Evolutionary conservation across 768 basidiomycete species (phyloP).

Genomic region (Leccinum broughii): DNA sequence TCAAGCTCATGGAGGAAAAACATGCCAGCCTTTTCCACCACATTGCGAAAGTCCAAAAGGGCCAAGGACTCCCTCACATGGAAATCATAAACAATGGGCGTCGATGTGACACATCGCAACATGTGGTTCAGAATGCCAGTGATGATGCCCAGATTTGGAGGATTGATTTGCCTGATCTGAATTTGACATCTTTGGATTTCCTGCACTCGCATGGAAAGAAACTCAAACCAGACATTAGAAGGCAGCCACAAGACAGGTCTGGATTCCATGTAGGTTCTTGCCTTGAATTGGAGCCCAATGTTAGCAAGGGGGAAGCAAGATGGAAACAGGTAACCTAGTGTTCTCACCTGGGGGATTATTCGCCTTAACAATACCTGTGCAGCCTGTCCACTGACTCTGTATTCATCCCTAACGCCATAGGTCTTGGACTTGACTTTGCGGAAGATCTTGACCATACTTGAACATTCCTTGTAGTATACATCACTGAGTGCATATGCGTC

Average conservation of each 20-base stretch:
- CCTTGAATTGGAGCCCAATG: neutral
- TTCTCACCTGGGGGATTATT: slow-evolving; percentile 1
- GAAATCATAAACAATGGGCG: neutral
- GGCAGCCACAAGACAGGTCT: slow-evolving; percentile 8
- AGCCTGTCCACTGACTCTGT: slow-evolving; percentile 9
- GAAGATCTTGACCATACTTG: neutral
- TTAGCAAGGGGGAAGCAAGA: too few species aligned
- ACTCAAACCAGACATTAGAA: slow-evolving; percentile 4
- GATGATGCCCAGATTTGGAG: slow-evolving; percentile 9
- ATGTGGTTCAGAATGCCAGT: slow-evolving; percentile 5
- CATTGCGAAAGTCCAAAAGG: neutral
- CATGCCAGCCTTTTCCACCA: neutral
- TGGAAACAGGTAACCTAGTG: too few species aligned
- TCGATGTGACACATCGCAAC: neutral
- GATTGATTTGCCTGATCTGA: neutral
- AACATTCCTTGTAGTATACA: neutral
- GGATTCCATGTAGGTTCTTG: neutral
- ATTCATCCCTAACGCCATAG: slow-evolving; percentile 4
- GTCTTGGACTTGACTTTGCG: neutral
- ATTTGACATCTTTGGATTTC: slow-evolving; percentile 8
- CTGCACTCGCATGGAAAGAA: neutral
- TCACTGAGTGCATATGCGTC: slow-evolving; percentile 12
- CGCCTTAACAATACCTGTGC: slow-evolving; percentile 1
- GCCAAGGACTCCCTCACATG: slow-evolving; percentile 4
- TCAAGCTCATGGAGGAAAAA: slow-evolving; percentile 1